Percentiles rank a stretch among this genome's conserved stretches.
Conservation (phyloP, 169 alveolate species). For the Plasmodium adleri region DNA sequence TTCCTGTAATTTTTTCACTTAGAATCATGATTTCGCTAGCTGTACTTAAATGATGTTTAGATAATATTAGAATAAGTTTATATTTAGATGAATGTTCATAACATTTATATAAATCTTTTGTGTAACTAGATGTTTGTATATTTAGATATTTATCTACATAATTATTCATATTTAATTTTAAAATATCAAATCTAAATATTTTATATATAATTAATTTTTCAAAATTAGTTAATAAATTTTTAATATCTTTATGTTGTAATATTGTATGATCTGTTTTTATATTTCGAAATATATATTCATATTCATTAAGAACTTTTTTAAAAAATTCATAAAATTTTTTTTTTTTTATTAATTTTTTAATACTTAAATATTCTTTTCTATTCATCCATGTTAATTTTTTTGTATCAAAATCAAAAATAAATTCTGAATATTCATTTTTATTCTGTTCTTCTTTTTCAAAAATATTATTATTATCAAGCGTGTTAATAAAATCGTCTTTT, state of each 20-base stretch:
- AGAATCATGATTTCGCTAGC: conserved; percentile 69
- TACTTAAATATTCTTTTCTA: conserved; percentile 53
- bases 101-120: conserved; percentile 74
- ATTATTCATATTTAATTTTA: conserved; percentile 62
- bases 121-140: conserved; percentile 33
- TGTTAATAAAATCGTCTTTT: conserved; percentile 50
- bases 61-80: conserved; percentile 39
- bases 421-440: background rate
- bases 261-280: conserved; percentile 72
- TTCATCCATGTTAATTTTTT: conserved; percentile 66
- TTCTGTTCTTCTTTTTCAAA: background rate
- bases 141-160: conserved; percentile 57
- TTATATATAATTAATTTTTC: conserved; percentile 70
- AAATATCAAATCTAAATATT: conserved; percentile 66
- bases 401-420: conserved; percentile 54
- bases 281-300: conserved; percentile 61
- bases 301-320: conserved; percentile 69
- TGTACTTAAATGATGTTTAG: conserved; percentile 58
- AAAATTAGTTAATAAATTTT: conserved; percentile 38
- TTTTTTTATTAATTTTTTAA: conserved; percentile 57
- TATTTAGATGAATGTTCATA: conserved; percentile 72
- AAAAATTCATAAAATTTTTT: conserved; percentile 51
- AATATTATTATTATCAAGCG: conserved; percentile 29
- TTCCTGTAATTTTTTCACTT: conserved; percentile 74
- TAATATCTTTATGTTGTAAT: conserved; percentile 60